Evolutionary conservation across 2,329 filamentous ascomycete genomes (phyloP), one percentile per base, ranked within the genome.

Genomic region (Lasiodiplodia gonubiensis): DNA sequence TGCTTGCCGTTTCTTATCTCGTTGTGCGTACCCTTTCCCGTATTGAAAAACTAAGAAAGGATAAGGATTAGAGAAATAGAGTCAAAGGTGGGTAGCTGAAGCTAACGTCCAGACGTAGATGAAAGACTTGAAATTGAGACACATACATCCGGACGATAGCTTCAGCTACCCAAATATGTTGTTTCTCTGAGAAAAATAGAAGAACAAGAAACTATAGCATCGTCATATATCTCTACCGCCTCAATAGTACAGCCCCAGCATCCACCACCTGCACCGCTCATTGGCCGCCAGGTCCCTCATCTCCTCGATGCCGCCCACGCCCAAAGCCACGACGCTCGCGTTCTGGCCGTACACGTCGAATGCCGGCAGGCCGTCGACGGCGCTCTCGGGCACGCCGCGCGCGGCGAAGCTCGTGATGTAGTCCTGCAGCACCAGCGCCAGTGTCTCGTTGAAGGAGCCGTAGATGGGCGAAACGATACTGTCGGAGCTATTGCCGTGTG

Each of bases 231-330:
- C n/a, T n/a, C n/a, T n/a, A n/a, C n/a, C n/a, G n/a, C n/a, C n/a
- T 33, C 8, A 33, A 33, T 33, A 33, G 8, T 33, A 33, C 30
- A 33, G 2, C 1, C 30, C 30, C n/a, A 46, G 1, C n/a, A 18
- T 12, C 85, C 85, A 87, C 78, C 80, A 87, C 65, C 77, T 75
- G 74, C 86, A 87, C 70, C 85, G 78, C 54, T 72, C 71, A 70
- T 83, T 85, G 7, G 79, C 80, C 67, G 82, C 80, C 16, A 76
- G 75, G 74, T 87, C 85, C 68, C 69, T 76, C 42, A 77, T 72
- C 67, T 79, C 73, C 27, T 73, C 76, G 49, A 85, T 83, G 7
- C 77, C 77, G 0, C 75, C 77, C 12, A 79, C 74, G 42, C 80
- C 80, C 42, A 87, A 73, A 23, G 80, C 77, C 70, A 85, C 71